phyloP scores from a whole-genome alignment of 768 basidiomycete genomes.

The Leccinum arenicola region DNA sequence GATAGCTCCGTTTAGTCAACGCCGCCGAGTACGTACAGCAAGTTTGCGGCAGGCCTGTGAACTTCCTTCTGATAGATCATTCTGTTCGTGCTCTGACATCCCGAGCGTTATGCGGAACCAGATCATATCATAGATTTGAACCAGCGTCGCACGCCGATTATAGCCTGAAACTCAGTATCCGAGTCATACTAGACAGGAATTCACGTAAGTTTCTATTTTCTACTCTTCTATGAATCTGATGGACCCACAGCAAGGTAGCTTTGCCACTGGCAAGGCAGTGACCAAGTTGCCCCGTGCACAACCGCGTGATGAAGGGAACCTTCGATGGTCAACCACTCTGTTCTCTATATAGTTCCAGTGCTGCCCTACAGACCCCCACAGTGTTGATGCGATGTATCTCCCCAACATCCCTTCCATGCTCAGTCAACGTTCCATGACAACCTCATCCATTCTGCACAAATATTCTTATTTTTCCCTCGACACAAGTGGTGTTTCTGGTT shows the following conservation, averaged over 20 bases:
- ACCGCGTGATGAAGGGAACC: background rate
- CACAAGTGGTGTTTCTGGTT: conserved; percentile 26
- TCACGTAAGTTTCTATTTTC: background rate
- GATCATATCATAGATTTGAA: background rate
- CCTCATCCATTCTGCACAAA: background rate
- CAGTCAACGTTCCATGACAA: conserved; percentile 2
- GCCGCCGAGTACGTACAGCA: background rate
- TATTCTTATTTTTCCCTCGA: conserved; percentile 16
- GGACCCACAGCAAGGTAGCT: too few relatives aligned
- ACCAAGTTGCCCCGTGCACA: background rate
- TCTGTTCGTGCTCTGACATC: background rate
- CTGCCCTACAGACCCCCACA: background rate
- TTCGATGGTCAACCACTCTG: background rate
- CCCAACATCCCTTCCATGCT: background rate
- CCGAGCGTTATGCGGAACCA: background rate
- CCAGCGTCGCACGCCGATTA: background rate
- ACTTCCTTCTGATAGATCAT: background rate
- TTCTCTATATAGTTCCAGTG: background rate
- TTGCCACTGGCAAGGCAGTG: background rate
- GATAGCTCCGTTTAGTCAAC: background rate
- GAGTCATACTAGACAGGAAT: background rate
- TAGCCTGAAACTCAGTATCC: background rate
- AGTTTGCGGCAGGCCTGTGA: background rate
- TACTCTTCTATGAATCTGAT: background rate
- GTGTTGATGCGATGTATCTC: background rate